These are phyloP conservation scores for Cyclotella cryptica DNA, from an alignment of 108 stramenopile species.

Conservation along the genomic window DNA sequence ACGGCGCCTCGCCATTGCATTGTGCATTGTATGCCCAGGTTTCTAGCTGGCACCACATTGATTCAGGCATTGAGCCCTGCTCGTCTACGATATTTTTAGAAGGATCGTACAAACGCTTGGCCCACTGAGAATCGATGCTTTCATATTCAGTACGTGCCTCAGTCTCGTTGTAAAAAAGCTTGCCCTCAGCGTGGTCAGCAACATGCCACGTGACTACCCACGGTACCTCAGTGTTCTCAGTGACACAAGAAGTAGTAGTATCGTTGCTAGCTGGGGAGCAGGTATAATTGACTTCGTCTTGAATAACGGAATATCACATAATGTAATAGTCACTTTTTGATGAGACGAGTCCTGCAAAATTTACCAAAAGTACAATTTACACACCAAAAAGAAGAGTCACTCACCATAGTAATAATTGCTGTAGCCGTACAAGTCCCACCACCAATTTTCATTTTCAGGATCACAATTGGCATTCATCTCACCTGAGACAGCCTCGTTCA, in stretches of 20 bases:
- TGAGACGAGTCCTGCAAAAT: too few relatives aligned
- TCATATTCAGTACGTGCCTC: constrained; percentile 5
- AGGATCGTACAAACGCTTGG: constrained; percentile 3
- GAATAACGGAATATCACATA: background rate
- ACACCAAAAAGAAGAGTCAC: too few relatives aligned
- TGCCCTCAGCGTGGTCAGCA: background rate
- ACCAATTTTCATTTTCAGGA: constrained; percentile 5
- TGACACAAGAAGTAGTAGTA: background rate
- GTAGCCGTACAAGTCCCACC: background rate
- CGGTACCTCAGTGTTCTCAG: constrained; percentile 12
- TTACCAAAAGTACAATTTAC: background rate
- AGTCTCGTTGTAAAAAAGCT: constrained; percentile 14
- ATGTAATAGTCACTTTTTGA: too few relatives aligned
- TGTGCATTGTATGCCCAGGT: too few relatives aligned
- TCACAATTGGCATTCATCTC: too few relatives aligned
- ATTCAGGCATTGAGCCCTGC: background rate
- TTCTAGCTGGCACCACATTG: constrained; percentile 3
- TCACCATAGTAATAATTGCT: background rate
- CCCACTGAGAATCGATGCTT: background rate
- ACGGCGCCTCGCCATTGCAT: constrained; percentile 5
- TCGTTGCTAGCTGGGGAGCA: background rate
- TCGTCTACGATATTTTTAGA: background rate
- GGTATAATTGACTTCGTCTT: background rate
- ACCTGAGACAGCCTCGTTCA: background rate
- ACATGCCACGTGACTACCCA: constrained; percentile 15